Evolutionary conservation across 345 rosid species (phyloP).

Genomic region (Eucalyptus decipiens): DNA sequence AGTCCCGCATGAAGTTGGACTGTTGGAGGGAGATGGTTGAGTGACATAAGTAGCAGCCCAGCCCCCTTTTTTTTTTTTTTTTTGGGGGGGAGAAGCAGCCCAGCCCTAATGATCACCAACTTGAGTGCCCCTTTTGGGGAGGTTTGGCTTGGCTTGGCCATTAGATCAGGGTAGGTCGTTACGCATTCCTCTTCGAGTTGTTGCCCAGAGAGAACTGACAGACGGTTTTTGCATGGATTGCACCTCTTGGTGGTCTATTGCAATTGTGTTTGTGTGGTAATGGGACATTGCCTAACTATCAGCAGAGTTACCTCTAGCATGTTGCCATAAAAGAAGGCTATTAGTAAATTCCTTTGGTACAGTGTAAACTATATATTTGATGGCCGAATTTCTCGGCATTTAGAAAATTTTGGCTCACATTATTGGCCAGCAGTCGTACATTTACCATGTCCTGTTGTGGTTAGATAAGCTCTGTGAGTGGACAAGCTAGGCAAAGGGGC

Average conservation of each 20-base stretch:
- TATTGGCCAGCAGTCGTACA: neutral
- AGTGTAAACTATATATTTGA: neutral
- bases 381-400: neutral
- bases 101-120: neutral
- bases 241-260: neutral
- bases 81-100: neutral
- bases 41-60: neutral
- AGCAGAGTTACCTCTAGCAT: neutral
- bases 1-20: neutral
- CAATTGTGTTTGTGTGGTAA: neutral
- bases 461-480: neutral
- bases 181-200: neutral
- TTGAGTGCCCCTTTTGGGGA: neutral
- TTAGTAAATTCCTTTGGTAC: neutral
- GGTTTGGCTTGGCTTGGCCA: neutral
- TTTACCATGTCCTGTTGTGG: neutral
- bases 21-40: neutral
- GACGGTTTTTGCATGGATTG: neutral
- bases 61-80: too few relatives aligned
- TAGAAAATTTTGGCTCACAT: neutral
- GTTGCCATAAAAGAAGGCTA: neutral
- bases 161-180: neutral
- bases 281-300: neutral
- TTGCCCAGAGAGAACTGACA: neutral
- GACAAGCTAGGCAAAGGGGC: neutral